A percentile compares a stretch with the other conserved stretches of the same genome.
Conservation (phyloP, 2,329 filamentous ascomycete species). For the Claviceps capensis region DNA sequence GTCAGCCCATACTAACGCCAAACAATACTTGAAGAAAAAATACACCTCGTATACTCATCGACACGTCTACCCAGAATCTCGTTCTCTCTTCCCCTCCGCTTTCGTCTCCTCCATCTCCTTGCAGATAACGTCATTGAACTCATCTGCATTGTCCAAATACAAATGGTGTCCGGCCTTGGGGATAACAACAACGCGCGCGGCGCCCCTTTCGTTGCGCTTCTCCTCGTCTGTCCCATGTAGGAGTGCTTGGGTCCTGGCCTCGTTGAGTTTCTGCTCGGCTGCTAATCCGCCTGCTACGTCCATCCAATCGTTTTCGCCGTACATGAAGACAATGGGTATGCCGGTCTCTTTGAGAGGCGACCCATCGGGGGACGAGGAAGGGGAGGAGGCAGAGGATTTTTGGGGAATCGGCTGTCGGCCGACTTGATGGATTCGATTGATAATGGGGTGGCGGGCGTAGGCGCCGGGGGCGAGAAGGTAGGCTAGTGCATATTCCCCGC, state of each 20-base stretch:
- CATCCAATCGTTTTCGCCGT: slow-evolving; percentile 99
- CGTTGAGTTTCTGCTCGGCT: slow-evolving; percentile 64
- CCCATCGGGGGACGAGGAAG: background rate
- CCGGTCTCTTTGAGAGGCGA: slow-evolving; percentile 40
- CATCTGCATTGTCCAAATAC: slow-evolving; percentile 45
- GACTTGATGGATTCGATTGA: slow-evolving; percentile 73
- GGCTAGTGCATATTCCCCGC: slow-evolving; percentile 83
- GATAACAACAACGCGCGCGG: slow-evolving; percentile 71
- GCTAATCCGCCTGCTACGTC: slow-evolving; percentile 76
- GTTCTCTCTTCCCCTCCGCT: slow-evolving; percentile 10
- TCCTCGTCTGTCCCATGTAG: slow-evolving; percentile 52
- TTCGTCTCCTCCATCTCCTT: slow-evolving; percentile 40
- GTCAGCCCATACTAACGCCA: too few relatives aligned
- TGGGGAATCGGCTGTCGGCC: slow-evolving; percentile 51
- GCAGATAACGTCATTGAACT: slow-evolving; percentile 39
- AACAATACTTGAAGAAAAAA: too few relatives aligned
- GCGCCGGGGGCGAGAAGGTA: slow-evolving; percentile 91
- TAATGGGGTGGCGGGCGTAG: slow-evolving; percentile 76
- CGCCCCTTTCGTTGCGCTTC: slow-evolving; percentile 58
- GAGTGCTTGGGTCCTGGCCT: slow-evolving; percentile 47
- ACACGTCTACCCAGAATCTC: background rate
- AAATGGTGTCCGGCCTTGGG: slow-evolving; percentile 44
- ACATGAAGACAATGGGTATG: slow-evolving; percentile 81
- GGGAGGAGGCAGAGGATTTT: slow-evolving; percentile 10
- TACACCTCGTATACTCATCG: background rate